Base-by-base conservation (phyloP, 2,329 filamentous ascomycete genomes). In the Nemania abortiva region DNA sequence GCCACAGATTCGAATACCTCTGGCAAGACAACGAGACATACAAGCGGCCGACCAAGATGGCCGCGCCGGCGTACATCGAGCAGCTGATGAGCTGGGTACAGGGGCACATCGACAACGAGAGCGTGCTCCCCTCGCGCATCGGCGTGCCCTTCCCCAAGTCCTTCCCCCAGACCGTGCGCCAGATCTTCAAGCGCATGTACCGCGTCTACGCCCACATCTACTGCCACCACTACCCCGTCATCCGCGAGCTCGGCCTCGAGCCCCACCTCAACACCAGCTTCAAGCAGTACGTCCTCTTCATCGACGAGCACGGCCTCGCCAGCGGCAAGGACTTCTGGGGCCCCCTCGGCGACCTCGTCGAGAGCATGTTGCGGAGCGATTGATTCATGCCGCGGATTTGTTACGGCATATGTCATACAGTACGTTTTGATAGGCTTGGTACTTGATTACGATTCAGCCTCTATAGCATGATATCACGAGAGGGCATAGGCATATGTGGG, bases 171-270 rank as follows among this genome's bases (percentile, higher is more conserved):
- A 91, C 97, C 65, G 91, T 98, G 71, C 92, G 94, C 74, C 95
- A 98, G 83, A 94, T 99, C 80, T 98, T 98, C 89, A 99, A 99
- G 88, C 92, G 96, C 79, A 91, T 99, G 84, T 99, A 98, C 84
- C 92, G 96, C 74, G 95, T 99, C 71, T 99, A 99, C 81, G 96
- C 96, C 52, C 96, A 99, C 84, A 97, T 99, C 76, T 99, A 99
- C 89, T 99, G 97, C 85, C 96, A 99, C 82, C 96, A 99, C 84
- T 99, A 99, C 83, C 95, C 95, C 42, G 95, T 99, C 74, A 92
- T 99, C 74, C 92, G 97, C 68, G 94, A 98, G 80, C 88, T 99
- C 47, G 96, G 96, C 24, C 88, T 99, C 67, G 96, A 99, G 82
- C 95, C 97, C 53, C 96, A 99, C 82, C 88, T 99, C 73, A 99